Evolutionary conservation across 257 asterid genomes (phyloP).

Genomic region (Solanum habrochaites): DNA sequence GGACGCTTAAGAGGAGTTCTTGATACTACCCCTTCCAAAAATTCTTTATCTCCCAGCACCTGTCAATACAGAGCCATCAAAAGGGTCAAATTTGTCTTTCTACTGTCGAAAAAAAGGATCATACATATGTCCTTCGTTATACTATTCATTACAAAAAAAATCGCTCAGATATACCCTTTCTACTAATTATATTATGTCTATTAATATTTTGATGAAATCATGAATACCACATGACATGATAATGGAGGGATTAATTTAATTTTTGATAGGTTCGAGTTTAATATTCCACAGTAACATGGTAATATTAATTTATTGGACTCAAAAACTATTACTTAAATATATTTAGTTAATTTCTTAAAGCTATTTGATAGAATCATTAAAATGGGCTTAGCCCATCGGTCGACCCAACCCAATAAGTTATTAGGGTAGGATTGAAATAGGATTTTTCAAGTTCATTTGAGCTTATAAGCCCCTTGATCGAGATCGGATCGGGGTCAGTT

Average conservation of each 20-base stretch:
- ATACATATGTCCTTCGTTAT: rapidly evolving
- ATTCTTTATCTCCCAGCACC: conserved; percentile 48
- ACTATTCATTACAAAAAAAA: neutral
- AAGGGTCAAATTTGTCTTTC: neutral
- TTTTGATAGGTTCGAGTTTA: neutral
- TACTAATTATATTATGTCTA: neutral
- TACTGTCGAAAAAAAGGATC: neutral
- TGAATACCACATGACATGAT: neutral
- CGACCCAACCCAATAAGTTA: no score
- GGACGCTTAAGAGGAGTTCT: conserved; percentile 61
- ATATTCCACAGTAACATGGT: neutral
- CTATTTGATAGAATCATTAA: no score
- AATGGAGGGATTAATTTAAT: neutral
- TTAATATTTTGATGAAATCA: neutral
- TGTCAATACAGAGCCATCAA: conserved; percentile 19
- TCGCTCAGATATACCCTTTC: neutral
- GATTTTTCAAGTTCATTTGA: no score
- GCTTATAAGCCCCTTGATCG: no score
- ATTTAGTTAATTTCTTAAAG: no score
- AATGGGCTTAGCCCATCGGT: no score
- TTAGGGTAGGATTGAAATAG: rapidly evolving
- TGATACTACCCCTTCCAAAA: conserved; percentile 32
- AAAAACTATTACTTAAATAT: no score
- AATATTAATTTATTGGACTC: no score
- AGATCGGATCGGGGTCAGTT: no score